phyloP scores from a whole-genome alignment of 2,329 filamentous ascomycete genomes.

The Cryphonectria japonica region DNA sequence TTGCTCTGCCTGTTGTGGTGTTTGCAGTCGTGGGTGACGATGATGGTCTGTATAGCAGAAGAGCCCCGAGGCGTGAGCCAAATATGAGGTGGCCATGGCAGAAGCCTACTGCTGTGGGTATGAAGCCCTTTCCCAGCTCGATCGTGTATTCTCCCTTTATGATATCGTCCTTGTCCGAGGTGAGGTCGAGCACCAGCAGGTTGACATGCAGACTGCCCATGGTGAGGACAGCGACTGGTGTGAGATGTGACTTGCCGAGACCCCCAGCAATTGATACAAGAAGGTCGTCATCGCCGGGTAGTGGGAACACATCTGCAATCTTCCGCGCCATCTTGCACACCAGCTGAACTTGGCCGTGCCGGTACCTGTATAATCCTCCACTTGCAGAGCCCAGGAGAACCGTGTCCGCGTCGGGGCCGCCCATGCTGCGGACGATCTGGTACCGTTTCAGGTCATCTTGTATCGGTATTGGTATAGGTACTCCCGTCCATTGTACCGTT shows the following conservation, averaged over 20 bases:
- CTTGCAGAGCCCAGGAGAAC: conserved; percentile 54
- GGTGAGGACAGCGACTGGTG: conserved; percentile 48
- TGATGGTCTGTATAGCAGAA: conserved; percentile 43
- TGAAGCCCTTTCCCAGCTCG: conserved; percentile 52
- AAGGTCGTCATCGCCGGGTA: conserved; percentile 34
- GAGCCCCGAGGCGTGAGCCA: conserved; percentile 57
- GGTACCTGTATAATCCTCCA: conserved; percentile 53
- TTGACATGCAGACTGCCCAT: conserved; percentile 50
- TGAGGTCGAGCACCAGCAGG: conserved; percentile 45
- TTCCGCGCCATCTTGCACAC: conserved; percentile 50
- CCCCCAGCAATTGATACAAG: background rate
- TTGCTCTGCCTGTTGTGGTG: conserved; percentile 28
- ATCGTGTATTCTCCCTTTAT: conserved; percentile 36
- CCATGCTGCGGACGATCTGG: conserved; percentile 50
- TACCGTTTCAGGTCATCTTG: conserved; percentile 49
- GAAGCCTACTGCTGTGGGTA: conserved; percentile 51
- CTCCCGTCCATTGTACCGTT: conserved; percentile 47
- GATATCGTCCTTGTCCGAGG: conserved; percentile 33
- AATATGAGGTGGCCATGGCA: conserved; percentile 51
- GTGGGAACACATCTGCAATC: conserved; percentile 54
- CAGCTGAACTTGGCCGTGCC: conserved; percentile 38
- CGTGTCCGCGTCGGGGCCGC: conserved; percentile 34
- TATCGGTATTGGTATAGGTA: conserved; percentile 41
- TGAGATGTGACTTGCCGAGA: conserved; percentile 11
- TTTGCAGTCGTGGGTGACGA: background rate